Evolutionary conservation across 768 basidiomycete species (phyloP), one percentile per base, ranked within the genome.

Genomic region (Leccinum olivaceopallidum): DNA sequence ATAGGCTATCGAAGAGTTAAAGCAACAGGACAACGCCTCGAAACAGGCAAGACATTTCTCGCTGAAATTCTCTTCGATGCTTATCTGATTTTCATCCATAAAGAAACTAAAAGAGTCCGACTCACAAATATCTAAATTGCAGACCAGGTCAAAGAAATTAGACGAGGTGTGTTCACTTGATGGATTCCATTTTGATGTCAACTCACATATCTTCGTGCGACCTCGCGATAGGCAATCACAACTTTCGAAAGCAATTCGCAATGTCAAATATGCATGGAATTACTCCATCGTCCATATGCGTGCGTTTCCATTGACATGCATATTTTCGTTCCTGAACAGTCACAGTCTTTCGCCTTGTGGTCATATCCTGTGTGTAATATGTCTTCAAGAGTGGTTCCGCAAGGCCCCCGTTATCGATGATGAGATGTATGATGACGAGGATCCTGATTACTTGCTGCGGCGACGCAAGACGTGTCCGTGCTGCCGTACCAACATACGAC

Each of bases 201-300:
- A 44, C 37, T 49, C n/a, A 6, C 20, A 32, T 30, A 1, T 9
- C 58, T 36, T 57, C 8, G 32, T n/a, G 26, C 13, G 47, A 37
- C 49, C 20, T 54, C 59, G 13, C 13, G 20, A 0, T 9, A 89
- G 87, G 73, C 84, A 37, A 73, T 89, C 12, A 68, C 80, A 10
- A 77, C 76, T 7, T 80, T 90, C 24, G 88, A 91, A 73, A 69
- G 73, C 26, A 81, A 82, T 34, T 70, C 88, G 18, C 85, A 85
- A 65, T 92, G 90, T 67, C 89, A 90, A 67, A 90, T 92, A 49
- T 92, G 90, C 68, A 86, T 90, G 78, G 90, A 92, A 20, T 71
- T 85, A 12, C 75, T 90, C 10, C 68, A 79, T 44, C 83, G 83
- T 61, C 90, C 90, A 26, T 87, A 81, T 68, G 83, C 83, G 89